Evolutionary conservation across 257 asterid species (phyloP), one percentile per base, ranked within the genome.

Genomic region (Nicotiana attenuata): DNA sequence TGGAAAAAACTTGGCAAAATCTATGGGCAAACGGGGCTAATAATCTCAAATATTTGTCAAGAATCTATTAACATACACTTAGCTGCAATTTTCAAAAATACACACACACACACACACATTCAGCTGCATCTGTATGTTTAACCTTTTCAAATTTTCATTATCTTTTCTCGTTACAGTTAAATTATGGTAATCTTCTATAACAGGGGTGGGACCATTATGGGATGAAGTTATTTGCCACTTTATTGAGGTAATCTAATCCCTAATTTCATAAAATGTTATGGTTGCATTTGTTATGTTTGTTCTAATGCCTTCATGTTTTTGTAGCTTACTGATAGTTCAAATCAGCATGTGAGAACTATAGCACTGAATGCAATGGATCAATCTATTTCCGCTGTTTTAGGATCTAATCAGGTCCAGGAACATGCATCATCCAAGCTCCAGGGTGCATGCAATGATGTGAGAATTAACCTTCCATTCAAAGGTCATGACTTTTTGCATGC

Each of bases 161-260:
- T 52, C 19, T 52, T 52, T 60, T 60, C 29, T 60, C 50, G 3
- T 14, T 24, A 22, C 20, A 33, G 59, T 57, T 71, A 45, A 53
- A 71, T 45, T 45, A 71, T 71, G 41, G 50, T 47, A 35, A 14
- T 73, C 26, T 85, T 85, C 68, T 81, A 80, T 82, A 83, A 85
- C 93, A 96, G 99, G 99, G 88, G 95, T 94, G 83, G 97, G 90
- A 84, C 95, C 98, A 82, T 85, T 94, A 82, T 96, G 99, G 99
- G 92, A 91, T 84, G 98, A 96, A 59, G 91, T 94, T 38, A 91
- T 91, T 80, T 89, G 92, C 81, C 98, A 96, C 88, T 96, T 96
- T 82, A 89, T 92, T 79, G 98, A 92, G 99, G 99, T 94, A 89
- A 83, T 76, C 64, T 79, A 17, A 33, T 82, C 66, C 76, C 78